Base-by-base conservation (phyloP, 2,329 filamentous ascomycete genomes). In the Epichloe sylvatica region DNA sequence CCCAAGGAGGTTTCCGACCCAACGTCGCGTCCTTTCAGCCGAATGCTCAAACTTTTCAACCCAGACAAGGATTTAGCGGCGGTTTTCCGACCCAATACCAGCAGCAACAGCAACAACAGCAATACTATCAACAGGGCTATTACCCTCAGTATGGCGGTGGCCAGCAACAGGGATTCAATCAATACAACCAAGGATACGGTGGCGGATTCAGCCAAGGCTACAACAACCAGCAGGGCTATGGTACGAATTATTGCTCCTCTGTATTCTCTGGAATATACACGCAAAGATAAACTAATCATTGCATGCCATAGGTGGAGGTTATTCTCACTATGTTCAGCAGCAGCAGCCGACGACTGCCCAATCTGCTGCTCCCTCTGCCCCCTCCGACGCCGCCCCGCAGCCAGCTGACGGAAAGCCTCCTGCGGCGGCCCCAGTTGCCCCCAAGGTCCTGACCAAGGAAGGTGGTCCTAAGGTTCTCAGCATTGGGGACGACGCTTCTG, bases 11-110 rank as follows among this genome's bases (percentile, higher is more conserved):
- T 55, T 75, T 68, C 67, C 70, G 67, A 59, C 68, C 75, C 35
- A 70, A 65, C 52, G 75, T 80, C 51, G 71, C 79, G 52, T 75
- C 83, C 19, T 92, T 94, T 70, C 79, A 83, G 45, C 87, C 86
- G 17, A 80, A 78, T 46, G 84, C 84, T 35, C 71, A 79, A 54
- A 66, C 77, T 21, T 91, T 90, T 65, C 78, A 83, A 50, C 85
- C 86, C 8, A 83, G 83, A 45, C 84, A 89, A 64, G 68, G 70
- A 53, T 89, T 76, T 59, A 80, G 72, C 49, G 73, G 80, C 49
- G 70, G 67, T 55, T 83, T 75, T 57, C 70, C 70, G 45, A 71
- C 69, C 40, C 76, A 79, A 57, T 76, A 78, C 54, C 74, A 78
- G 57, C 70, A 73, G 23, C 64, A 70, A 51, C 60, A 66, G 47